Conservation (phyloP, 805 yeast species). For the Scheffersomyces amazonensis region DNA sequence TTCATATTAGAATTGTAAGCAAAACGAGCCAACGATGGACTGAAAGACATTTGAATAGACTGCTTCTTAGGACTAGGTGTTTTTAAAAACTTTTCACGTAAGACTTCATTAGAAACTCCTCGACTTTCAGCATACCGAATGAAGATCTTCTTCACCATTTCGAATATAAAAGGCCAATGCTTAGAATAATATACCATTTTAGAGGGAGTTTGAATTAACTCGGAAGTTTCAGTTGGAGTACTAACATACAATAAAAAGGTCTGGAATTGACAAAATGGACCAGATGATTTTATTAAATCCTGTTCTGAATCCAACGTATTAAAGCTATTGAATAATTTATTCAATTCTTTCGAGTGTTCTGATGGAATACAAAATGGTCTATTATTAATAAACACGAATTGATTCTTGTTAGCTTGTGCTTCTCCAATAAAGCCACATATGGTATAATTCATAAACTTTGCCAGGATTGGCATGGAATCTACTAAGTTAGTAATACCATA, state of each 20-base stretch:
- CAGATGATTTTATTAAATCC: constrained; percentile 11
- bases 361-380: constrained; percentile 18
- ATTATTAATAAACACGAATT: constrained; percentile 46
- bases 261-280: constrained; percentile 35
- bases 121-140: constrained; percentile 2
- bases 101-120: background rate
- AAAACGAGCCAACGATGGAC: constrained; percentile 1
- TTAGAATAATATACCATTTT: constrained; percentile 1
- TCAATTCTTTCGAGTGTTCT: constrained; percentile 14
- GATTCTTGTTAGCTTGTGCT: constrained; percentile 34
- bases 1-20: constrained; percentile 2
- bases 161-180: constrained; percentile 1
- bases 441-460: constrained; percentile 18
- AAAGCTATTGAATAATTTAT: constrained; percentile 15
- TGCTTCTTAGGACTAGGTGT: background rate
- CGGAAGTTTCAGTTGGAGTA: constrained; percentile 25
- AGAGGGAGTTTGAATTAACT: constrained; percentile 33
- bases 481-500: constrained; percentile 24
- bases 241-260: constrained; percentile 31
- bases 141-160: constrained; percentile 5
- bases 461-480: constrained; percentile 22
- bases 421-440: constrained; percentile 44
- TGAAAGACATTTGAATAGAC: background rate
- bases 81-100: no score
- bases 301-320: constrained; percentile 10